Evolutionary conservation across 192 early-diverging fungal species (phyloP), one percentile per base, ranked within the genome.

Genomic region (Coemansia erecta): DNA sequence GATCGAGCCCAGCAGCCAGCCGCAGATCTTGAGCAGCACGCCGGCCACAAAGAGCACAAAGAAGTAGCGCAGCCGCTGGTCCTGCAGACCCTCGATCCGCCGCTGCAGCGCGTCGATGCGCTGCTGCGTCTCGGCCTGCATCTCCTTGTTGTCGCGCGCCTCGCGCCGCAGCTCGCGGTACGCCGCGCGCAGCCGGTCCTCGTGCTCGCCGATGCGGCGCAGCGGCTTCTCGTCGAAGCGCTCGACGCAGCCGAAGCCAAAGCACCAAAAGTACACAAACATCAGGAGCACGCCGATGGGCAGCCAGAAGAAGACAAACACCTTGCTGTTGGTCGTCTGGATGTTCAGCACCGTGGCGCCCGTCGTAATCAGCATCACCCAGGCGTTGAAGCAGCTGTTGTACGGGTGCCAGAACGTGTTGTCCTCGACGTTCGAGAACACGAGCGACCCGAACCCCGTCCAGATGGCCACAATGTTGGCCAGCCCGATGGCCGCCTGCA

Each of bases 301-400:
- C 22, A 80, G 68, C 77, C 77, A 80, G 63, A 80, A 80, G 40
- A 80, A 68, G 8, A 74, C 60, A 45, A 80, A 80, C 10, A 74
- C 54, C 51, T 70, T 66, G 64, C 77, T 80, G 57, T 68, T 74
- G 37, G 54, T 48, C 2, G 77, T 80, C 22, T 47, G 21, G 22
- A 60, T 58, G 42, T 59, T 55, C 23, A 71, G 56, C 15, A 63
- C 68, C 8, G 72, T 64, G 7, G 68, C 54, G 21, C 77, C 77
- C 8, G 77, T 71, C 23, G 72, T 74, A 26, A 74, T 68, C 17
- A 80, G 61, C 40, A 68, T 23, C 12, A 61, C 61, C 77, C 77
- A 80, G 24, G 72, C 50, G 49, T 66, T 65, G 56, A 68, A 80
- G 64, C 68, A 67, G 64, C 72, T 74, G 68, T 80, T 80, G 68